phyloP scores from a whole-genome alignment of 495 filamentous ascomycete species.

The Lepidopterella palustris region DNA sequence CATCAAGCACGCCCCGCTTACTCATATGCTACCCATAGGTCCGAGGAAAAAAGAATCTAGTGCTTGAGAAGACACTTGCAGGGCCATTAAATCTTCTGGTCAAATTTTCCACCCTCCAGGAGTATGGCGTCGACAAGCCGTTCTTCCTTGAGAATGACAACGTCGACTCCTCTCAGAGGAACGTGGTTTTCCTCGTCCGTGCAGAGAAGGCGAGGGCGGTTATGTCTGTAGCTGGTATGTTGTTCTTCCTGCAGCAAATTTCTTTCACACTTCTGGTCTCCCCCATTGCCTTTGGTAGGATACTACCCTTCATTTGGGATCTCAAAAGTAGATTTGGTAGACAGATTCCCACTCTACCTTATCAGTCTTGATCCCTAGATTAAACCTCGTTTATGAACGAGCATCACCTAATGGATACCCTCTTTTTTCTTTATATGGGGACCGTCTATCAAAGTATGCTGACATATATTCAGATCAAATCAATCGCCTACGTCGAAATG shows the following conservation, averaged over 20 bases:
- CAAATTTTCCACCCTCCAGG: conserved; percentile 83
- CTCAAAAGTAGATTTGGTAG: conserved; percentile 59
- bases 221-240: conserved; percentile 76
- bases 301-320: conserved; percentile 36
- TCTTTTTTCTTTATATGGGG: conserved; percentile 11
- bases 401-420: conserved; percentile 10
- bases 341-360: conserved; percentile 50
- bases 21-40: conserved; percentile 52
- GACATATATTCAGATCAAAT: conserved; percentile 65
- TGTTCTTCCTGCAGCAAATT: not conserved
- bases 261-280: too few species aligned
- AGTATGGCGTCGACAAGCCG: conserved; percentile 94
- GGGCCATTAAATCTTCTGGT: conserved; percentile 84
- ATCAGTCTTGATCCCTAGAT: conserved; percentile 64
- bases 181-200: conserved; percentile 86
- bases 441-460: conserved; percentile 12
- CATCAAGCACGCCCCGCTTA: conserved; percentile 9
- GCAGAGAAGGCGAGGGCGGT: conserved; percentile 81
- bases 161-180: conserved; percentile 84
- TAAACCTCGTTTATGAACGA: conserved; percentile 24
- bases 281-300: not conserved
- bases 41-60: conserved; percentile 95
- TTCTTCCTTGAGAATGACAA: conserved; percentile 95
- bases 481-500: conserved; percentile 75
- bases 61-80: conserved; percentile 84